Base-by-base conservation (phyloP, 2,329 filamentous ascomycete genomes). In the Diplodia corticola region DNA sequence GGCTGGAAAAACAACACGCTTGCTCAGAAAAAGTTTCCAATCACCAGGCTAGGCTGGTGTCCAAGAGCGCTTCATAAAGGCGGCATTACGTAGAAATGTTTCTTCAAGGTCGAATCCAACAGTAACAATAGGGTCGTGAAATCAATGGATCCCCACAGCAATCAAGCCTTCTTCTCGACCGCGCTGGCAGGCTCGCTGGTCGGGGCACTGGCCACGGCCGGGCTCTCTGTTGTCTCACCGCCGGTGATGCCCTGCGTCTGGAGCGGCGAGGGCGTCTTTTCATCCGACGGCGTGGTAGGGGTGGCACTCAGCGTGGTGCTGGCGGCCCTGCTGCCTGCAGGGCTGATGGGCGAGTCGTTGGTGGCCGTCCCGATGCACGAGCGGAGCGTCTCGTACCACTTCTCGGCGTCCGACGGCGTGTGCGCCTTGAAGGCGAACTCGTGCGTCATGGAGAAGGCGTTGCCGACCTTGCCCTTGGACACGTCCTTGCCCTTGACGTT, bases 401-500 rank as follows among this genome's bases (percentile, higher is more conserved):
- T 91, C 78, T 90, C 83, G 0, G 94, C 93, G 69, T 96, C 92
- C 30, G 85, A 83, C 2, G 91, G 78, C 0, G 91, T 92, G 78
- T 93, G 90, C 0, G 93, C 93, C 81, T 96, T 96, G 87, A 97
- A 97, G 33, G 85, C 81, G 44, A 96, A 84, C 79, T 98, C 94
- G 48, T 92, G 88, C 28, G 81, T 87, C 70, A 93, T 91, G 55
- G 90, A 87, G 70, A 97, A 86, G 75, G 92, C 94, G 81, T 89
- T 90, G 73, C 89, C 89, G 69, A 97, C 80, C 69, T 90, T 91
- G 68, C 85, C 83, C 75, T 91, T 91, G 73, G 89, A 90, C 66
- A 89, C 87, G 76, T 99, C 93, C 79, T 98, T 98, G 78, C 95
- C 95, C 82, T 97, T 97, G 78, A 99, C 85, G 74, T 88, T 92